Percentiles rank a stretch among this genome's conserved stretches.
These are phyloP conservation scores for Ustilago curta DNA, from an alignment of 1,284 basidiomycete species.

Conservation along the genomic window DNA sequence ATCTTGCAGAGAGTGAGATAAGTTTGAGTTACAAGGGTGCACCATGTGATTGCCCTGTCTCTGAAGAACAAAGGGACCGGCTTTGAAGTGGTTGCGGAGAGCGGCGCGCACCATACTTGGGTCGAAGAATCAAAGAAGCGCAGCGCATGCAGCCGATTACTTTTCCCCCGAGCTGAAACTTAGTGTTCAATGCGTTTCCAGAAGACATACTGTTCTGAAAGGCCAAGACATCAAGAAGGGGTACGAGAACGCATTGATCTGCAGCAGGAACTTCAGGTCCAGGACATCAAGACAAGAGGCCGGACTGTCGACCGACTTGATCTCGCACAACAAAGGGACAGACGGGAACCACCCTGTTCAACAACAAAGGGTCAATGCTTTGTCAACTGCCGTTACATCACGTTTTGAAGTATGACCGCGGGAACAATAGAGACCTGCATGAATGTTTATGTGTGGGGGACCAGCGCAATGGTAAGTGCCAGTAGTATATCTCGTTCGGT, in stretches of 20 bases:
- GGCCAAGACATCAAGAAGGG: constrained; percentile 3
- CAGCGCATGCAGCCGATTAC: too few species aligned
- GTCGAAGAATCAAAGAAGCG: too few species aligned
- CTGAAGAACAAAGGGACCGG: not conserved
- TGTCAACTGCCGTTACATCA: too few species aligned
- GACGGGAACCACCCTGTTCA: not conserved
- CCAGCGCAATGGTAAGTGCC: too few species aligned
- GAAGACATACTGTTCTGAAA: not conserved
- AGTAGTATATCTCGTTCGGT: too few species aligned
- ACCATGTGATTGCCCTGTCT: not conserved
- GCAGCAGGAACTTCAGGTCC: not conserved
- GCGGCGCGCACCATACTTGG: not conserved
- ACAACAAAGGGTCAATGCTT: too few species aligned
- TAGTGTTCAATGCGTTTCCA: too few species aligned
- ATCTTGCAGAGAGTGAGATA: not conserved
- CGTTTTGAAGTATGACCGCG: too few species aligned
- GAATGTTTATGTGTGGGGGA: too few species aligned
- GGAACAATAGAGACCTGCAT: too few species aligned
- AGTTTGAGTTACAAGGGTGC: not conserved
- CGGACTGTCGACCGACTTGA: not conserved
- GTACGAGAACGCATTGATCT: not conserved
- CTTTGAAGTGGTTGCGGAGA: not conserved
- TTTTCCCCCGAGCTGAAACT: too few species aligned
- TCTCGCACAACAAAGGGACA: not conserved
- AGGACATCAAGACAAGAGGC: too few species aligned